Conservation (phyloP, 495 filamentous ascomycete genomes). For the Xylaria curta region DNA sequence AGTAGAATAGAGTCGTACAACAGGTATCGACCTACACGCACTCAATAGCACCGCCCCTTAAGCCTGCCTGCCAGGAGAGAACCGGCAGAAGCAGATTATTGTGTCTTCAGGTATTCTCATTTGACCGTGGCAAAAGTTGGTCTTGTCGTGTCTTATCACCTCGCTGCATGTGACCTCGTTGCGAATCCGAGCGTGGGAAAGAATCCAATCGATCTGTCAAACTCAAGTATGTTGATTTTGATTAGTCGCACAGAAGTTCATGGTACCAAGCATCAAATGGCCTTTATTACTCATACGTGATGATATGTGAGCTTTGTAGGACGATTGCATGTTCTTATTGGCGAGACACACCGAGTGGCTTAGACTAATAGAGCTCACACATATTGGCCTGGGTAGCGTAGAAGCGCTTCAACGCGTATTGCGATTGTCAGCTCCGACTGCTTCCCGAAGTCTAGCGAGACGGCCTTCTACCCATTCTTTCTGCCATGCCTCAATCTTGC, state of each 20-base stretch:
- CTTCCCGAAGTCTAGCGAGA: slow-evolving; percentile 70
- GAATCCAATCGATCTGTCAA: slow-evolving; percentile 37
- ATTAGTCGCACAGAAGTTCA: slow-evolving; percentile 37
- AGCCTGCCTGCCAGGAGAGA: slow-evolving; percentile 6
- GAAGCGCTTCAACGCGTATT: slow-evolving; percentile 4
- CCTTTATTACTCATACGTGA: background rate
- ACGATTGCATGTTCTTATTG: background rate
- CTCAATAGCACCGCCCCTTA: background rate
- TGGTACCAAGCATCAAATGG: too few species aligned
- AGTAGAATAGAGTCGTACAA: slow-evolving; percentile 24
- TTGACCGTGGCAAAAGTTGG: background rate
- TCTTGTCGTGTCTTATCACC: background rate
- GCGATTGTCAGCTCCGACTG: slow-evolving; percentile 51
- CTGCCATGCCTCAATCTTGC: slow-evolving; percentile 84
- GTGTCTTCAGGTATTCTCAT: background rate
- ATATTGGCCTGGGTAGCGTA: background rate
- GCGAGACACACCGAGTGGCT: background rate
- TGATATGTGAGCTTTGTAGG: background rate
- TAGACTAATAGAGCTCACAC: background rate
- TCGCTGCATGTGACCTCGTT: slow-evolving; percentile 40
- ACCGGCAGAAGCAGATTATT: background rate
- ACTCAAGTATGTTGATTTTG: slow-evolving; percentile 30
- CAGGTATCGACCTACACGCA: slow-evolving; percentile 37
- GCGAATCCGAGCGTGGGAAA: slow-evolving; percentile 40
- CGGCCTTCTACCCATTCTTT: slow-evolving; percentile 75